Evolutionary conservation across 495 filamentous ascomycete species (phyloP).

Genomic region (Penicillium herquei): DNA sequence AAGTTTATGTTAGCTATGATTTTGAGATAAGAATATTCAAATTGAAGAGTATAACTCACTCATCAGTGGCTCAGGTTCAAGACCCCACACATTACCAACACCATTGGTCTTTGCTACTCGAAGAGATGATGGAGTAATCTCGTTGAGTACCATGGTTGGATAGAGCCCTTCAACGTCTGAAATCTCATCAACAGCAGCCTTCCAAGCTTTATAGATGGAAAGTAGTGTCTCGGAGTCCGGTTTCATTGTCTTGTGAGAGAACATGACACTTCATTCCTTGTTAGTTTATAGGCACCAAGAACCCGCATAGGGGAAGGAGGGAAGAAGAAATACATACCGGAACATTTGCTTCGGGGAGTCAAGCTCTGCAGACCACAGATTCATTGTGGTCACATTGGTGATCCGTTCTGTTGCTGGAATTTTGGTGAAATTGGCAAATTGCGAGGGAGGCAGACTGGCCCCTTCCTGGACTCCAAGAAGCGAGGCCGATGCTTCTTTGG

Average conservation of each 20-base stretch:
- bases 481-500: conserved; percentile 9
- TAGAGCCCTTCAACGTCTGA: conserved; percentile 28
- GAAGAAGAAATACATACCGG: conserved; percentile 17
- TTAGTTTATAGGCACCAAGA: no score
- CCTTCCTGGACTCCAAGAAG: conserved; percentile 31
- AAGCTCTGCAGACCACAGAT: conserved; percentile 12
- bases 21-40: not conserved
- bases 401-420: conserved; percentile 16
- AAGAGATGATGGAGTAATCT: conserved; percentile 10
- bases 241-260: conserved; percentile 24
- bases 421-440: conserved; percentile 26
- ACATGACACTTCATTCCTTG: conserved; percentile 16
- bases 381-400: conserved; percentile 24
- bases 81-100: conserved; percentile 43
- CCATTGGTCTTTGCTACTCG: conserved; percentile 21
- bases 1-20: not conserved
- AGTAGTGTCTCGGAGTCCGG: conserved; percentile 19
- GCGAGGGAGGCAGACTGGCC: conserved; percentile 21
- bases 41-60: conserved; percentile 12
- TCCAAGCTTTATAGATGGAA: conserved; percentile 28
- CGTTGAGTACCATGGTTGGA: conserved; percentile 29
- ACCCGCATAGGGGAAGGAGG: no score
- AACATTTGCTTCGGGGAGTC: conserved; percentile 33
- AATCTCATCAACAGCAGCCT: conserved; percentile 19
- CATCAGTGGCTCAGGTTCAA: conserved; percentile 22